phyloP scores from a whole-genome alignment of 306 rosid species.

The Corylus avellana region DNA sequence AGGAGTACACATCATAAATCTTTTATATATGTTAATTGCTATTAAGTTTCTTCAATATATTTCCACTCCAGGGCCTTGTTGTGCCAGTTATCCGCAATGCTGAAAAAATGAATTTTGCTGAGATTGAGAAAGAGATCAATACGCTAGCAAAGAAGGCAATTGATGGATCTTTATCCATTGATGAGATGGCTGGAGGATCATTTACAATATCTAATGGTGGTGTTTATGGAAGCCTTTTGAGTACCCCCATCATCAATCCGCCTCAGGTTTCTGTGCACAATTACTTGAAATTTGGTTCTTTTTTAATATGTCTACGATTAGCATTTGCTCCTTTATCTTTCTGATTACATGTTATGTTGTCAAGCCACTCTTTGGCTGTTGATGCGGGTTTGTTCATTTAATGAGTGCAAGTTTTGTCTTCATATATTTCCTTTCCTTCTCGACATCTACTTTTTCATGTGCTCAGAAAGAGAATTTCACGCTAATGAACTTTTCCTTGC shows the following conservation, averaged over 20 bases:
- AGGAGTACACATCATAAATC: background rate
- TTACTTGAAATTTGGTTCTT: background rate
- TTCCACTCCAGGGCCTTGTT: slow-evolving; percentile 59
- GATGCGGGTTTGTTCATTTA: background rate
- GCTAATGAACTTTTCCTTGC: slow-evolving; percentile 25
- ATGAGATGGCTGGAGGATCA: slow-evolving; percentile 91
- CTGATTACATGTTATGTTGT: too few relatives aligned
- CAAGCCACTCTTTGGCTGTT: background rate
- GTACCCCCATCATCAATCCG: slow-evolving; percentile 86
- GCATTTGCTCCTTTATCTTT: background rate
- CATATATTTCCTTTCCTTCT: background rate
- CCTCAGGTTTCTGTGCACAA: slow-evolving; percentile 59
- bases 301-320: background rate
- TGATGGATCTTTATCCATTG: slow-evolving; percentile 71
- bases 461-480: background rate
- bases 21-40: background rate
- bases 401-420: background rate
- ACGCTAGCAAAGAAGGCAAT: slow-evolving; percentile 75
- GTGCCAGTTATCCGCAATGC: slow-evolving; percentile 82
- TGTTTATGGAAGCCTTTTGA: slow-evolving; percentile 82
- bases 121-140: slow-evolving; percentile 81
- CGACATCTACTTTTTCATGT: background rate
- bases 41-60: slow-evolving; percentile 16
- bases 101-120: slow-evolving; percentile 70
- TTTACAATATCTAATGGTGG: slow-evolving; percentile 87